Percentiles rank a stretch among this genome's conserved stretches.
These are phyloP conservation scores for Neurospora hispaniola DNA, from an alignment of 495 filamentous ascomycete species.

Conservation along the genomic window DNA sequence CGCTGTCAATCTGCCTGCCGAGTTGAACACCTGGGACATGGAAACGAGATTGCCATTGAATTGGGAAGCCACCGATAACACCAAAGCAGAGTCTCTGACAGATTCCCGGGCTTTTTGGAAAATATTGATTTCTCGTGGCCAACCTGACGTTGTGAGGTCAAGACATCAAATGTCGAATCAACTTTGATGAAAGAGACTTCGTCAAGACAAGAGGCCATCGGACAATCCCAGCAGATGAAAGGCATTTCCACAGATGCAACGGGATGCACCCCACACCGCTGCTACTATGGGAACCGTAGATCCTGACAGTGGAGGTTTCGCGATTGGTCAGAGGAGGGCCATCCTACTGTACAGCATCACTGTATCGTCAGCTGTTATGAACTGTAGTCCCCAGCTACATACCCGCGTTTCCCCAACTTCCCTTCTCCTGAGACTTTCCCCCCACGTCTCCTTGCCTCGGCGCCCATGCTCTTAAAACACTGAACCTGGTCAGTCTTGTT, in stretches of 20 bases:
- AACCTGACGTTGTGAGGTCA: background rate
- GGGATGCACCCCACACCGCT: background rate
- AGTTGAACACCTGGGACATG: background rate
- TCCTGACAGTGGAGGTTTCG: background rate
- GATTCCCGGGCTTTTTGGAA: background rate
- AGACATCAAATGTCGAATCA: background rate
- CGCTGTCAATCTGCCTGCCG: background rate
- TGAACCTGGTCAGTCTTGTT: background rate
- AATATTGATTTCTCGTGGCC: background rate
- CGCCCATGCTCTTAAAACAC: background rate
- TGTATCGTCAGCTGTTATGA: background rate
- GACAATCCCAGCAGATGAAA: background rate
- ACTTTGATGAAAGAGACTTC: background rate
- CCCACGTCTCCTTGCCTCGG: background rate
- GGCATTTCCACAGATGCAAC: background rate
- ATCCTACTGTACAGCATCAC: background rate
- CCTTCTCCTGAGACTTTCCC: background rate
- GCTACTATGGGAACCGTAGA: background rate
- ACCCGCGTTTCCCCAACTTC: background rate
- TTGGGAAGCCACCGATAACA: background rate
- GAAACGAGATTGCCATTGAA: background rate
- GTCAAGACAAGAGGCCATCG: background rate
- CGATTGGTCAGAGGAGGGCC: background rate
- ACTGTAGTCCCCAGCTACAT: background rate
- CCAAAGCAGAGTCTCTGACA: background rate